These are phyloP conservation scores for Huntiella bhutanensis DNA, from an alignment of 2,329 filamentous ascomycete species.

Conservation along the genomic window DNA sequence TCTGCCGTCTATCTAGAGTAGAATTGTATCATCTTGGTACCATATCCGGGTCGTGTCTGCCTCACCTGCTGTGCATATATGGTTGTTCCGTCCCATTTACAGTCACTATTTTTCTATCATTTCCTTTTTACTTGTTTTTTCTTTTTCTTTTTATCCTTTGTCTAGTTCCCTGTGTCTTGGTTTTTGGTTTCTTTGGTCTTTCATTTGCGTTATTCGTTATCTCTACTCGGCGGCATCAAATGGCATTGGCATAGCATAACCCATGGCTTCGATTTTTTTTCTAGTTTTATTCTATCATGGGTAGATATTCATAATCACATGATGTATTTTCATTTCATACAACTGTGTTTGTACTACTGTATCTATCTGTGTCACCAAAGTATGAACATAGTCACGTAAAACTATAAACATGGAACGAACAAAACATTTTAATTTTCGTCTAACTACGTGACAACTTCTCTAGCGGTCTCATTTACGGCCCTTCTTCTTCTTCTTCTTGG, in stretches of 20 bases:
- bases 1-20: too few relatives aligned
- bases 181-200: conserved; percentile 5
- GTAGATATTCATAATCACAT: neutral
- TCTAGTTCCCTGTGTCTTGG: neutral
- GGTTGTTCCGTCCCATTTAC: neutral
- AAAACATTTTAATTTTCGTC: neutral
- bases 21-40: too few relatives aligned
- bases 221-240: conserved; percentile 5
- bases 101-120: neutral
- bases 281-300: neutral
- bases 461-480: conserved; percentile 24
- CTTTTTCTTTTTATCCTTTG: neutral
- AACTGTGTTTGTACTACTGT: neutral
- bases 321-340: neutral
- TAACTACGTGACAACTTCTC: neutral
- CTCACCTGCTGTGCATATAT: neutral
- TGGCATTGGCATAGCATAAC: conserved; percentile 6
- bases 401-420: neutral
- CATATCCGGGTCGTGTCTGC: neutral
- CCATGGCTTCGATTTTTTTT: conserved; percentile 4
- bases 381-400: neutral
- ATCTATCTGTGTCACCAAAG: neutral
- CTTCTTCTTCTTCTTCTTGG: conserved; percentile 31
- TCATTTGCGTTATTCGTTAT: neutral
- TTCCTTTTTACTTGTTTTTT: neutral